Evolutionary conservation across 495 filamentous ascomycete genomes (phyloP).

Genomic region (Xylaria flabelliformis): DNA sequence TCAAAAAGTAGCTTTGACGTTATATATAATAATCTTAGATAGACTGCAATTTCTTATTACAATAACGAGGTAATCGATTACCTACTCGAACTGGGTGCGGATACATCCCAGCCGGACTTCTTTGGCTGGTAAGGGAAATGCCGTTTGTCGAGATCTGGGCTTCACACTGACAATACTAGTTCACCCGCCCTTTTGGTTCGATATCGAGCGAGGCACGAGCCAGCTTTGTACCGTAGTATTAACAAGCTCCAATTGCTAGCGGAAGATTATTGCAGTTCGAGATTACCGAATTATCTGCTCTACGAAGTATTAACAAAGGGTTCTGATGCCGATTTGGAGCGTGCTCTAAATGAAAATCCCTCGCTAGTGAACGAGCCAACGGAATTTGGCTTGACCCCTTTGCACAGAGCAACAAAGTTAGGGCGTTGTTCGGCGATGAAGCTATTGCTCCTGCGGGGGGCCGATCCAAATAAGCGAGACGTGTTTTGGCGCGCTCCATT

Average conservation of each 20-base stretch:
- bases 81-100: conserved; percentile 1
- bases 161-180: neutral
- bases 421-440: neutral
- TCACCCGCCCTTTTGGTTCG: neutral
- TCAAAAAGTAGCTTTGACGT: neutral
- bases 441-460: neutral
- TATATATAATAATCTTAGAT: neutral
- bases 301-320: neutral
- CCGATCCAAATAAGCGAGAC: neutral
- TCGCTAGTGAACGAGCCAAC: neutral
- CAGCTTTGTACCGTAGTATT: neutral
- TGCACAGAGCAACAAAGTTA: neutral
- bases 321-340: neutral
- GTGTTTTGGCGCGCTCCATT: neutral
- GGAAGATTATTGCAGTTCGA: neutral
- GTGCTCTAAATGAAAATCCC: neutral
- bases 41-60: neutral
- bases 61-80: neutral
- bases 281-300: neutral
- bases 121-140: neutral
- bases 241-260: neutral
- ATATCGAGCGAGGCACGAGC: neutral
- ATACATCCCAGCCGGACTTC: neutral
- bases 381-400: neutral
- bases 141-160: neutral